These are phyloP conservation scores for Oryza officinalis DNA, from an alignment of 176 grass and related monocot genomes.

Conservation along the genomic window DNA sequence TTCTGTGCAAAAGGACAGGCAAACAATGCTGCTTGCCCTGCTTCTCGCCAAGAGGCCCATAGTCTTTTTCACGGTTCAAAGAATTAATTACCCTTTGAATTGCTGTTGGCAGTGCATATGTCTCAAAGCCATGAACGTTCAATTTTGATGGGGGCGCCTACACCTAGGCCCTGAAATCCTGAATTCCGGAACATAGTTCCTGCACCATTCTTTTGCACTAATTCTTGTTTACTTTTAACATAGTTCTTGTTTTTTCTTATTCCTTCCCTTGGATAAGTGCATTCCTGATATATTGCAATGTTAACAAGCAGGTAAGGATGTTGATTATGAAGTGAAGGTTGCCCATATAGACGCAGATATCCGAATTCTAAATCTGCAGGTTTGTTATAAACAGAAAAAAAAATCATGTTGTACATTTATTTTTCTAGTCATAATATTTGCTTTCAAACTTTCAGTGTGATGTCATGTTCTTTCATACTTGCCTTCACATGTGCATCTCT, in stretches of 20 bases:
- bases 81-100: not conserved
- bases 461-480: not conserved
- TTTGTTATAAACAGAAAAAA: slow-evolving; percentile 34
- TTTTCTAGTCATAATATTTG: not conserved
- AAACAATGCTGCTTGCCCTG: not conserved
- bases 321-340: slow-evolving; percentile 66
- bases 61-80: not conserved
- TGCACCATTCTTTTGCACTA: slow-evolving; percentile 13
- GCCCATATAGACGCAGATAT: slow-evolving; percentile 80
- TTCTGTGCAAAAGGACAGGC: not conserved
- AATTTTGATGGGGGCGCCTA: not conserved
- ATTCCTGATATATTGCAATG: slow-evolving; percentile 32
- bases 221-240: slow-evolving; percentile 1
- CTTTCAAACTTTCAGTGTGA: slow-evolving; percentile 23
- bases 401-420: slow-evolving; percentile 23
- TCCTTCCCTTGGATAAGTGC: not conserved
- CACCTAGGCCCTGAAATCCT: not conserved
- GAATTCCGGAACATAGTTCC: not conserved
- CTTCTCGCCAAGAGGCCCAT: not conserved
- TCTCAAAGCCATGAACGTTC: not conserved
- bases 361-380: slow-evolving; percentile 94
- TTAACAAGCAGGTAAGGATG: slow-evolving; percentile 62
- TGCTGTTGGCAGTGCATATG: not conserved
- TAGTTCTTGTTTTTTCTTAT: not conserved
- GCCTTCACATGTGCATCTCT: not conserved